These are phyloP conservation scores for Sporothrix dimorphospora DNA, from an alignment of 2,329 filamentous ascomycete genomes.

Conservation along the genomic window DNA sequence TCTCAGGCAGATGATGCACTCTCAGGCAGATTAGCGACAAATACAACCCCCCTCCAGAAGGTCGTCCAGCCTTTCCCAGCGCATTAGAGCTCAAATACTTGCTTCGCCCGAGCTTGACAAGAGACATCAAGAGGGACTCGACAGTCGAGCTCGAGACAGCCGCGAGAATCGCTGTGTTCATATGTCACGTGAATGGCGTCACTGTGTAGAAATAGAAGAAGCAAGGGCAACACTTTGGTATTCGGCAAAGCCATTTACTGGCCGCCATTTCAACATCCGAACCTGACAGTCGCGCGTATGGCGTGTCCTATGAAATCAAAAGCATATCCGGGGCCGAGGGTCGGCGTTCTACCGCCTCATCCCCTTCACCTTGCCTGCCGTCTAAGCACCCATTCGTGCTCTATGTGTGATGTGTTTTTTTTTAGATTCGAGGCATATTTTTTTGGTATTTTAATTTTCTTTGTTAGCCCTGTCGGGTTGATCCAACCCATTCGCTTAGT, in stretches of 20 bases:
- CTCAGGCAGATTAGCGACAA: constrained; percentile 2
- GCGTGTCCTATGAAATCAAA: constrained; percentile 15
- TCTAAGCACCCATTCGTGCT: constrained; percentile 16
- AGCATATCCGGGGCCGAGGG: background rate
- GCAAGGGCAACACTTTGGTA: constrained; percentile 25
- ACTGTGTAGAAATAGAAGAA: background rate
- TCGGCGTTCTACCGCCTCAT: background rate
- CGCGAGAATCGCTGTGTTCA: background rate
- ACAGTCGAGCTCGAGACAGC: background rate
- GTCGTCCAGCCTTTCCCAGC: background rate
- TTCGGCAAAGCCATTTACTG: constrained; percentile 2
- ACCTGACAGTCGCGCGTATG: background rate
- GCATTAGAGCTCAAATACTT: background rate
- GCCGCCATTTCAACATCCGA: background rate
- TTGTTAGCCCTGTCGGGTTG: constrained; percentile 7
- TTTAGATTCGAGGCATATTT: background rate
- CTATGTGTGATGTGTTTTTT: background rate
- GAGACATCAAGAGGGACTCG: background rate
- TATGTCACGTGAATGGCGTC: background rate
- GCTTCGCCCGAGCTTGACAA: background rate
- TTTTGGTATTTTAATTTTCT: constrained; percentile 2
- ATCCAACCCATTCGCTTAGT: constrained; percentile 31
- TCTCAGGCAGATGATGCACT: background rate
- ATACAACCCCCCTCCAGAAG: background rate
- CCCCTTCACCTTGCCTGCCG: background rate